A percentile compares a stretch with the other conserved stretches of the same genome.
phyloP scores from a whole-genome alignment of 2,329 filamentous ascomycete species.

The Phoma sp. region DNA sequence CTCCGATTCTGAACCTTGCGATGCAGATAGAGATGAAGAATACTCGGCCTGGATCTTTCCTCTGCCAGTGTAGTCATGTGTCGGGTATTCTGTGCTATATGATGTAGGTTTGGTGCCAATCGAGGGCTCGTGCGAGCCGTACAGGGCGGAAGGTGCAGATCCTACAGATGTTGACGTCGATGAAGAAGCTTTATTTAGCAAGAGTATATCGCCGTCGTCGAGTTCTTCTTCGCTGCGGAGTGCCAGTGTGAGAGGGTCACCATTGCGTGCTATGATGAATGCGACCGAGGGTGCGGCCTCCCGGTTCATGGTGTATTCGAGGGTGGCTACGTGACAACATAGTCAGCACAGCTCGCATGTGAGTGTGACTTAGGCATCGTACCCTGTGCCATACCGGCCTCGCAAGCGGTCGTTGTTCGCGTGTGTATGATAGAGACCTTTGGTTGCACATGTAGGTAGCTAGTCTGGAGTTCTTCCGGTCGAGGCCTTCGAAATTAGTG shows the following conservation, averaged over 20 bases:
- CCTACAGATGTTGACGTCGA: conserved; percentile 17
- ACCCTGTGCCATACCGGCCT: conserved; percentile 33
- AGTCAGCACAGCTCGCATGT: not conserved
- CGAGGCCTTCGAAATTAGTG: not conserved
- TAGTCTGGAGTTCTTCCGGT: not conserved
- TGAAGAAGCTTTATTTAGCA: conserved; percentile 16
- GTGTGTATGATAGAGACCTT: not conserved
- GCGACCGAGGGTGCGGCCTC: conserved; percentile 17
- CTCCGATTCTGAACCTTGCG: conserved; percentile 36
- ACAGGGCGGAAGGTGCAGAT: conserved; percentile 21
- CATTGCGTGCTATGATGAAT: conserved; percentile 23
- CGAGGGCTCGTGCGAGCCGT: conserved; percentile 28
- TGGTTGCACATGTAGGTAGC: conserved; percentile 6
- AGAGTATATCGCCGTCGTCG: conserved; percentile 25
- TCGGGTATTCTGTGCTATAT: conserved; percentile 29
- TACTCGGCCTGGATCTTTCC: conserved; percentile 26
- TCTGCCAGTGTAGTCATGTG: conserved; percentile 17
- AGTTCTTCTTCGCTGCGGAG: conserved; percentile 21
- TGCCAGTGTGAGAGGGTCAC: conserved; percentile 26
- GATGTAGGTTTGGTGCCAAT: conserved; percentile 39
- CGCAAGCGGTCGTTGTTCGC: conserved; percentile 5
- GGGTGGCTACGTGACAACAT: conserved; percentile 26
- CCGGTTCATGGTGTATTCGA: conserved; percentile 26
- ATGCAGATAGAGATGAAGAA: conserved; percentile 35
- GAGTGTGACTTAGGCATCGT: not conserved